phyloP scores from a whole-genome alignment of 2,329 filamentous ascomycete species.

The Whalleya microplaca region DNA sequence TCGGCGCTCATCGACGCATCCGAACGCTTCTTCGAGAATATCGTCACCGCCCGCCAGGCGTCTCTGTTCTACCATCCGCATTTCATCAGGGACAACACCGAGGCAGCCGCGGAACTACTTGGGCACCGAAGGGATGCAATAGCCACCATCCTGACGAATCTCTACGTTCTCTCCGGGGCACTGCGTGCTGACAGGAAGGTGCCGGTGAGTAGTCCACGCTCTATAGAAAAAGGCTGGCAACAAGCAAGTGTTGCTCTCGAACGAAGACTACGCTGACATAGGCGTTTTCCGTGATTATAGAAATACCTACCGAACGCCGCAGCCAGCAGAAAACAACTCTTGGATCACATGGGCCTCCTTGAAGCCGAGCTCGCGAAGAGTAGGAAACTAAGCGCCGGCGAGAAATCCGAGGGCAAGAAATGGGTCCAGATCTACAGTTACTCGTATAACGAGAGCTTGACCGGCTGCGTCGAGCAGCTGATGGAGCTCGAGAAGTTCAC shows the following conservation, averaged over 20 bases:
- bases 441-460: slow-evolving; percentile 57
- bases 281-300: slow-evolving; percentile 31
- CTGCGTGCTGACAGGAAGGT: slow-evolving; percentile 54
- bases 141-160: slow-evolving; percentile 59
- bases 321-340: slow-evolving; percentile 53
- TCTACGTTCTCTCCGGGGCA: slow-evolving; percentile 62
- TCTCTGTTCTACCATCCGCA: slow-evolving; percentile 60
- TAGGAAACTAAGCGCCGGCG: slow-evolving; percentile 25
- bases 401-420: slow-evolving; percentile 45
- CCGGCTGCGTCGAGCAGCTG: slow-evolving; percentile 57
- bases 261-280: background rate
- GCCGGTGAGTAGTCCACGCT: slow-evolving; percentile 45
- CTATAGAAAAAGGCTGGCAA: slow-evolving; percentile 8
- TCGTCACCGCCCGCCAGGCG: slow-evolving; percentile 61
- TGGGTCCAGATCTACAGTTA: slow-evolving; percentile 63
- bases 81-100: slow-evolving; percentile 53
- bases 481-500: slow-evolving; percentile 59
- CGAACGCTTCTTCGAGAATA: slow-evolving; percentile 62
- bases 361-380: slow-evolving; percentile 44
- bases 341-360: slow-evolving; percentile 54
- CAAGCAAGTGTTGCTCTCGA: background rate
- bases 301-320: slow-evolving; percentile 61
- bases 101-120: slow-evolving; percentile 53
- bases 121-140: slow-evolving; percentile 59
- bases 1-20: slow-evolving; percentile 58